These are phyloP conservation scores for Triticum aestivum DNA, from an alignment of 176 grass and related monocot species.

Conservation along the genomic window IWGSC_CS_RefSeq_v2.1 NC_057812.1:20204198-20204697, in stretches of 20 bases:
- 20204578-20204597: not conserved
- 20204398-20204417: conserved; percentile 55
- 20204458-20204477: conserved; percentile 63
- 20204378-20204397: not conserved
- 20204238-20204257: no score
- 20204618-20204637: not conserved
- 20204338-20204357: not conserved
- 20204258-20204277: no score
- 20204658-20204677: not conserved
- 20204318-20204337: no score
- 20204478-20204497: conserved; percentile 46
- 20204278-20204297: no score
- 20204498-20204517: conserved; percentile 56
- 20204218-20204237: no score
- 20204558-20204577: conserved; percentile 37
- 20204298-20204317: no score
- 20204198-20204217: no score
- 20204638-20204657: not conserved
- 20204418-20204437: conserved; percentile 58
- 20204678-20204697: not conserved
- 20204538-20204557: conserved; percentile 81
- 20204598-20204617: not conserved
- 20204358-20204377: not conserved
- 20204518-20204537: conserved; percentile 71
- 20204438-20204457: conserved; percentile 79